phyloP scores from a whole-genome alignment of 2,329 filamentous ascomycete genomes.

The Arthrinium puccinioides region DNA sequence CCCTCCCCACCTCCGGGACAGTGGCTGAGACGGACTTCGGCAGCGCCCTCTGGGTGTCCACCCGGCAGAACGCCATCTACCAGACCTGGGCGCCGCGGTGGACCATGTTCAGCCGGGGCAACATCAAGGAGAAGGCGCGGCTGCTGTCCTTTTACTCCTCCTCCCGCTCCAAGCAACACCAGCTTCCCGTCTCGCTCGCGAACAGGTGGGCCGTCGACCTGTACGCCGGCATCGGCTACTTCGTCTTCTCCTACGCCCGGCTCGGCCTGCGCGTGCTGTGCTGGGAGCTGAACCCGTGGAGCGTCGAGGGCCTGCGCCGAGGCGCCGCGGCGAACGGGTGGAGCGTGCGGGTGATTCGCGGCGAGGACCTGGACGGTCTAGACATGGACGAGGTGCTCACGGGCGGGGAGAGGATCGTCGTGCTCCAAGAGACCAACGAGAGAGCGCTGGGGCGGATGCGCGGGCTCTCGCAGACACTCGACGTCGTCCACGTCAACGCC shows the following conservation, averaged over 20 bases:
- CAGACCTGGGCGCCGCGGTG: conserved; percentile 85
- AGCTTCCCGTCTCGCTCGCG: conserved; percentile 5
- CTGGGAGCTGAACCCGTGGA: conserved; percentile 90
- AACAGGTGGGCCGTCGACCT: conserved; percentile 62
- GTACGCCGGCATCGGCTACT: conserved; percentile 92
- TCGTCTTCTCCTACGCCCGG: conserved; percentile 74
- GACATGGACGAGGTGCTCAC: conserved; percentile 23
- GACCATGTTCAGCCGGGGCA: conserved; percentile 93
- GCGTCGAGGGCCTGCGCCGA: conserved; percentile 71
- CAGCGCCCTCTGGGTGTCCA: conserved; percentile 69
- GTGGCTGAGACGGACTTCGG: conserved; percentile 47
- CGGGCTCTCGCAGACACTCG: conserved; percentile 21
- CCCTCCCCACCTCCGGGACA: conserved; percentile 8
- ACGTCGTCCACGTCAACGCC: conserved; percentile 55
- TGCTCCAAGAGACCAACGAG: conserved; percentile 64
- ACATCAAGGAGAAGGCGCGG: conserved; percentile 80
- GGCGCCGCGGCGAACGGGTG: conserved; percentile 67
- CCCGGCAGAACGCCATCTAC: conserved; percentile 69
- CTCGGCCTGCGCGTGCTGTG: conserved; percentile 69
- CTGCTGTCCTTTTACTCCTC: conserved; percentile 48
- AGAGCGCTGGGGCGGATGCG: conserved; percentile 36
- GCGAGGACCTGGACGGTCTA: conserved; percentile 30
- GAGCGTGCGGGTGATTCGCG: conserved; percentile 47
- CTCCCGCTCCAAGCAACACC: conserved; percentile 18
- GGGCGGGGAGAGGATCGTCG: conserved; percentile 48